Evolutionary conservation across 1,139 yeast genomes (phyloP).

Genomic region (Magnusiomyces starmeri): DNA sequence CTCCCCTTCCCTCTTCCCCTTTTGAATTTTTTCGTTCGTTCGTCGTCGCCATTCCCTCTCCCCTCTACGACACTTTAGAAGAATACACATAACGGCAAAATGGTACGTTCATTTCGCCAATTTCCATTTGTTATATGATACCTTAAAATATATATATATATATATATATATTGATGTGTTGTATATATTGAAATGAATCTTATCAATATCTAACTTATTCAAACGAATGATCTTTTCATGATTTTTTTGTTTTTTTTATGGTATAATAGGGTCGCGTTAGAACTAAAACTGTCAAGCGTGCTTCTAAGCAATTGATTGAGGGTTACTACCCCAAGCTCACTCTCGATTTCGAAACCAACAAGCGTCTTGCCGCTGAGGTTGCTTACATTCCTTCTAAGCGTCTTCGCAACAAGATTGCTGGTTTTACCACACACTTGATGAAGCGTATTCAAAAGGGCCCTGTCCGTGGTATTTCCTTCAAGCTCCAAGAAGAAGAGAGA

Average conservation of each 20-base stretch:
- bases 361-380: constrained; percentile 97
- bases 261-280: constrained; percentile 30
- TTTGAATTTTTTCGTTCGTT: neutral
- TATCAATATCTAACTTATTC: neutral
- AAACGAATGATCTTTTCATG: too few species aligned
- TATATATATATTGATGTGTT: neutral
- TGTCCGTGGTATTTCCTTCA: constrained; percentile 99
- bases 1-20: neutral
- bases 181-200: neutral
- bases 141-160: neutral
- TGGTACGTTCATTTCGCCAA: constrained; percentile 4
- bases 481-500: constrained; percentile 99
- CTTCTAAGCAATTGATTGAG: constrained; percentile 99
- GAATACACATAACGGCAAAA: constrained; percentile 8
- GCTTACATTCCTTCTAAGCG: constrained; percentile 99
- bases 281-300: constrained; percentile 99
- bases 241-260: constrained; percentile 1
- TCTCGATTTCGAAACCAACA: constrained; percentile 99
- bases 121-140: too few species aligned
- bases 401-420: constrained; percentile 99
- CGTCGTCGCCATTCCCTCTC: constrained; percentile 3
- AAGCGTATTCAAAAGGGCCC: constrained; percentile 99
- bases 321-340: constrained; percentile 99
- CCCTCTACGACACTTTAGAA: constrained; percentile 2
- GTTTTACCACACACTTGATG: constrained; percentile 99